phyloP scores from a whole-genome alignment of 2,329 filamentous ascomycete genomes.

The Penicillium hesseltinei region DNA sequence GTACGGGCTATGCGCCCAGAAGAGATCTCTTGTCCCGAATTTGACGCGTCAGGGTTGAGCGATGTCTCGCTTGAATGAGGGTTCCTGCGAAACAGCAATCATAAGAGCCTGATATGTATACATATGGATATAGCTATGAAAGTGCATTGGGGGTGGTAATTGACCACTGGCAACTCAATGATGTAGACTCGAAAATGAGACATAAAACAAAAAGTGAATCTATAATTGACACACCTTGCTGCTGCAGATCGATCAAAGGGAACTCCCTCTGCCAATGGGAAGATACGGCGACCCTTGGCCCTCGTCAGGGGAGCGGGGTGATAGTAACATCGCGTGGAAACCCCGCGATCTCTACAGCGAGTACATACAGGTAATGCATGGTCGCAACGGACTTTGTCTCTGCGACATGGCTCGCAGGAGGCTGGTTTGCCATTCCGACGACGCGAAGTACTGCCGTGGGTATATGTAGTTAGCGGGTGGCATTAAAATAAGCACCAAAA shows the following conservation, averaged over 20 bases:
- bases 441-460: conserved; percentile 15
- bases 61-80: conserved; percentile 3
- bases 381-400: conserved; percentile 35
- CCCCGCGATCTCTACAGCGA: conserved; percentile 28
- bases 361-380: conserved; percentile 29
- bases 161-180: not conserved
- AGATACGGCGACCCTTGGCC: conserved; percentile 7
- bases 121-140: not conserved
- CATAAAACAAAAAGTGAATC: not conserved
- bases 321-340: conserved; percentile 28
- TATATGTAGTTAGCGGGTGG: not conserved
- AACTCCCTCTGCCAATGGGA: conserved; percentile 13
- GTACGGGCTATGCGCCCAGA: conserved; percentile 4
- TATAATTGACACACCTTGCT: conserved; percentile 6
- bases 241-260: conserved; percentile 12
- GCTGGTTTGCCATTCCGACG: conserved; percentile 33
- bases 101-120: not conserved
- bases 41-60: not conserved
- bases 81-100: not conserved
- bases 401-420: conserved; percentile 35
- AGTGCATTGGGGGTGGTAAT: not conserved
- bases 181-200: not conserved
- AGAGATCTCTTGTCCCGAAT: conserved; percentile 2
- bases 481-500: not conserved
- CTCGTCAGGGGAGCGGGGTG: conserved; percentile 34